Evolutionary conservation across 176 grass and related monocot species (phyloP).

Genomic region (Oryza rufipogon): DNA sequence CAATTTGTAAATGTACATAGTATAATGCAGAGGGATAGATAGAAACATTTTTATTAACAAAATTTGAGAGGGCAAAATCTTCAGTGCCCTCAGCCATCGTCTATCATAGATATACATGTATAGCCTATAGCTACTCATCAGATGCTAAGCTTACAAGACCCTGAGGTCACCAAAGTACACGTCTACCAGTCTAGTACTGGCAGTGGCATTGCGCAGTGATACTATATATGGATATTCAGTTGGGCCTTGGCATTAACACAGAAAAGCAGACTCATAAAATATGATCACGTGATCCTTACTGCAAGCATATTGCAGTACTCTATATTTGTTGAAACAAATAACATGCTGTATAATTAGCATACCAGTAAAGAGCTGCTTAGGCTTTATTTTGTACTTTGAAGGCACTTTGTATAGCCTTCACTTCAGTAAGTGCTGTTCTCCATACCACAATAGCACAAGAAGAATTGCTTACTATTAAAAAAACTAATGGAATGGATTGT

Average conservation of each 20-base stretch:
- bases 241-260: neutral
- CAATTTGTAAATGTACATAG: slow-evolving; percentile 69
- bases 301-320: neutral
- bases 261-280: neutral
- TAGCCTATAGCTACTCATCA: slow-evolving; percentile 32
- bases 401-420: neutral
- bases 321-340: neutral
- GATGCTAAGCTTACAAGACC: slow-evolving; percentile 39
- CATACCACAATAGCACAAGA: slow-evolving; percentile 36
- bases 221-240: slow-evolving; percentile 7
- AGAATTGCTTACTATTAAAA: slow-evolving; percentile 9
- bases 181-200: slow-evolving; percentile 7
- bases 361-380: neutral
- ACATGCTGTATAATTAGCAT: slow-evolving; percentile 12
- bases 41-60: slow-evolving; percentile 50
- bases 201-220: neutral
- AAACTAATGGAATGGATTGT: slow-evolving; percentile 28
- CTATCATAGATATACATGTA: slow-evolving; percentile 38
- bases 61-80: slow-evolving; percentile 23
- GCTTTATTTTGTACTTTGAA: slow-evolving; percentile 3
- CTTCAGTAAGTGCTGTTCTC: neutral
- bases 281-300: neutral
- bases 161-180: slow-evolving; percentile 1
- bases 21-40: slow-evolving; percentile 46
- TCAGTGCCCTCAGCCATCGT: slow-evolving; percentile 12